Base-by-base conservation (phyloP, 371 early-diverging fungal species). In the Umbelopsis sp. region DNA sequence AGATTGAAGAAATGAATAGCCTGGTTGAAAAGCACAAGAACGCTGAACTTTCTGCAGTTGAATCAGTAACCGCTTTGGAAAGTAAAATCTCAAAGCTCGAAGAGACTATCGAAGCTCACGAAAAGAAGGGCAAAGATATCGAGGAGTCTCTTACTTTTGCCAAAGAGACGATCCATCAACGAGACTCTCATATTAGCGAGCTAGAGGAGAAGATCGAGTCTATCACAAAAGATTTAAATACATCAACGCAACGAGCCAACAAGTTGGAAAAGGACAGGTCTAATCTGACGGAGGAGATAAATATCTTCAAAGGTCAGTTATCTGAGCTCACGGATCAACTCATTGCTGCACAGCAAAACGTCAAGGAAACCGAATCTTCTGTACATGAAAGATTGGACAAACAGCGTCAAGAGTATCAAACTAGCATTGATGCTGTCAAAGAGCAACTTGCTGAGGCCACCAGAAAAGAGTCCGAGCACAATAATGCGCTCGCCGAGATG, bases 231-330 rank as follows among this genome's bases (percentile, higher is more conserved):
- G 35, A 35, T 5, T 57, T 57, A 32, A 29, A 57, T 4, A 7
- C 29, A 16, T 29, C 57, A 5, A 35, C 57, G 18, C 11, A 18
- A 35, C 57, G 12, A 35, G 35, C n/a, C 6, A 57, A 11, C 29
- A 57, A 57, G 18, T 32, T 57, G 22, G 57, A 57, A 32, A 57
- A 57, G 29, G 57, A 57, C 11, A 57, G 32, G 32, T 11, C 57
- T 14, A 57, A 57, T n/a, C 57, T 57, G 14, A 29, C 35, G 1
- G 57, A 57, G 29, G 57, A 57, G n/a, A 35, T 57, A 25, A 18
- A 35, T 18, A 29, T 29, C 29, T 57, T 35, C 37, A 57, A 57
- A 35, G 22, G 29, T 35, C 57, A 57, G n/a, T 35, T 57, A 18
- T 35, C 18, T 14, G 35, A 29, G 35, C 57, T 57, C 18, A 57